These are phyloP conservation scores for Sarcomyxa edulis DNA, from an alignment of 768 basidiomycete genomes.

Conservation along the genomic window DNA sequence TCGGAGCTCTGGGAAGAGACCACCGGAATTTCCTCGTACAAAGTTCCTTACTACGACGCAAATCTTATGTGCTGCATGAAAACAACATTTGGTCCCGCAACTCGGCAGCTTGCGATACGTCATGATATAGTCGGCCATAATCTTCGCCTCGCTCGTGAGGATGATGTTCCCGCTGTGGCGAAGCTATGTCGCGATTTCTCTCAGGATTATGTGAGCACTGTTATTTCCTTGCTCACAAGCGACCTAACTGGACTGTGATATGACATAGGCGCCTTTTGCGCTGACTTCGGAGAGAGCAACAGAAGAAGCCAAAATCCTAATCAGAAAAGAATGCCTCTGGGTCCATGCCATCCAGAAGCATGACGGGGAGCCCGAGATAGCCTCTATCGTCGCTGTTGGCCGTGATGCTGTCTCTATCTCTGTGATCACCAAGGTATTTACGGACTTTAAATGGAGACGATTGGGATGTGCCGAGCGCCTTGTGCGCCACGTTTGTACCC, in stretches of 20 bases:
- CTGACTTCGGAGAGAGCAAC: constrained; percentile 27
- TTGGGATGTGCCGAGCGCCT: constrained; percentile 44
- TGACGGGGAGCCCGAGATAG: constrained; percentile 23
- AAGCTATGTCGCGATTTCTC: constrained; percentile 40
- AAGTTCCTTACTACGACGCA: constrained; percentile 40
- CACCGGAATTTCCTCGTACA: constrained; percentile 19
- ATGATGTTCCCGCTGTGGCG: constrained; percentile 19
- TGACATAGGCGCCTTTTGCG: constrained; percentile 33
- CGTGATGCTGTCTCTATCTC: constrained; percentile 37
- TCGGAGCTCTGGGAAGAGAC: constrained; percentile 27
- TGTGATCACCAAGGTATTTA: constrained; percentile 51
- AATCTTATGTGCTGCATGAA: constrained; percentile 36
- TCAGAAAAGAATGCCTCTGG: constrained; percentile 36
- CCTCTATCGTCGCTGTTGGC: constrained; percentile 47
- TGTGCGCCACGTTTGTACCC: constrained; percentile 35
- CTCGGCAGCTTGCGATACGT: constrained; percentile 10
- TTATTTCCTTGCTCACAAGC: background rate
- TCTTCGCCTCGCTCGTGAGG: constrained; percentile 8
- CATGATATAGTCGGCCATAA: constrained; percentile 13
- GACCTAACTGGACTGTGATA: too few relatives aligned
- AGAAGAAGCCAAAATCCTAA: constrained; percentile 34
- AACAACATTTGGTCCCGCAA: constrained; percentile 22
- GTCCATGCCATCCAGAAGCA: constrained; percentile 30
- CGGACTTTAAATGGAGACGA: constrained; percentile 32
- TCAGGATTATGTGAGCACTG: constrained; percentile 23